Evolutionary conservation across 495 filamentous ascomycete genomes (phyloP), one percentile per base, ranked within the genome.

Genomic region (Aspergillus biplanus): DNA sequence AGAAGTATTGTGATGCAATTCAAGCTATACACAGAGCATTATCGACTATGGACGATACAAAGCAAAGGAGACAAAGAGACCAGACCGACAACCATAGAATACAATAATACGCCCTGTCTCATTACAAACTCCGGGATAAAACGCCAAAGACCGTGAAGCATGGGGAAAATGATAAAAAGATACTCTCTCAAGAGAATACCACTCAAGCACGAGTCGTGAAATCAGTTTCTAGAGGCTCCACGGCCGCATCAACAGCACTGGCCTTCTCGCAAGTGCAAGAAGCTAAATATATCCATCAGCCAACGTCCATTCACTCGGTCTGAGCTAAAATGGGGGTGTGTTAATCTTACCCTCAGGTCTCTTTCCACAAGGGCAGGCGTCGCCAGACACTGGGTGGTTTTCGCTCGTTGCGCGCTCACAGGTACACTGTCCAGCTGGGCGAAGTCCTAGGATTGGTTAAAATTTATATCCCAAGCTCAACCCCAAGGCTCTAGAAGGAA

Each of bases 201-300:
- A 59, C 56, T 66, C 59, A 77, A 52, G 69, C 62, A 37, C 67
- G 69, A 63, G 88, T 90, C 42, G 92, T 96, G 75, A 94, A 95
- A 70, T 96, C 92, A 52, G 80, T 88, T 84, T 96, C 92, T 67
- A 58, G 82, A 61, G 39, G 77, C 78, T 62, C 82, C 21, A 27
- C 21, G 13, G 75, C 74, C 33, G 76, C 71, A 35, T 81, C 77
- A 15, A 79, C 80, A 58, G 83, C 83, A 42, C 80, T 70, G 7
- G 86, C 89, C 68, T 89, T 92, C 76, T 92, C 90, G 74, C 92
- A 97, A 12, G 89, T 93, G 80, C 92, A 96, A 4, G 90, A 88
- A 75, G 82, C 91, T 92, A 52, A 49, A 34, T 0, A 12, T 4
- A n/a, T 33, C 50, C 21, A 56, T 63, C 46, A 61, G 48, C 18